phyloP scores from a whole-genome alignment of 352 stramenopile species.

The Globisporangium rhizosaccharum region DNA sequence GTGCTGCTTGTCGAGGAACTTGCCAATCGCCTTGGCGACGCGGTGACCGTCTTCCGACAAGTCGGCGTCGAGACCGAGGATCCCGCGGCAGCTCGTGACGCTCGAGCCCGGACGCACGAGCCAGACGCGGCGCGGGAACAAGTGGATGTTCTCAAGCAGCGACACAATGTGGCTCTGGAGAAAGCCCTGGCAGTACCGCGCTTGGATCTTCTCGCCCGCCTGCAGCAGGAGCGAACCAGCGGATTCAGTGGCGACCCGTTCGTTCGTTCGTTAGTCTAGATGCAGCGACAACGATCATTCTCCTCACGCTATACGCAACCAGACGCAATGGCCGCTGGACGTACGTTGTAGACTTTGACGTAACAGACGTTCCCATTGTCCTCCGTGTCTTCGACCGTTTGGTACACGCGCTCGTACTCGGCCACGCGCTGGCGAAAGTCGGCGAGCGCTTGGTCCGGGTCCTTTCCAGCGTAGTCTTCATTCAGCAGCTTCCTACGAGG shows the following conservation, averaged over 20 bases:
- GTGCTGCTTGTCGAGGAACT: slow-evolving; percentile 80
- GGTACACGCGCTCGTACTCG: slow-evolving; percentile 93
- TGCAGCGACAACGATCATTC: neutral
- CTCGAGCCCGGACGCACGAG: slow-evolving; percentile 85
- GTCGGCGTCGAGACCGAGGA: slow-evolving; percentile 79
- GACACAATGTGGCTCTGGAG: slow-evolving; percentile 85
- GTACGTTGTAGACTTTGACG: slow-evolving; percentile 91
- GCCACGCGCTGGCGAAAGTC: slow-evolving; percentile 86
- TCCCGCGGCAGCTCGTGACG: slow-evolving; percentile 67
- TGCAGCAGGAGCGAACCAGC: neutral
- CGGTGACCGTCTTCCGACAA: slow-evolving; percentile 72
- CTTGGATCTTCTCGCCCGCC: slow-evolving; percentile 89
- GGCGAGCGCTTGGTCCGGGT: slow-evolving; percentile 76
- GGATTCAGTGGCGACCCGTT: neutral
- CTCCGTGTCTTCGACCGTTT: slow-evolving; percentile 87
- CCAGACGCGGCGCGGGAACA: slow-evolving; percentile 87
- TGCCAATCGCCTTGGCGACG: slow-evolving; percentile 74
- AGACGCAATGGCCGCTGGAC: slow-evolving; percentile 1
- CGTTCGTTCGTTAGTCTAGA: neutral
- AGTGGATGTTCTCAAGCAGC: slow-evolving; percentile 90
- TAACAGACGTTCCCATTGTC: slow-evolving; percentile 81
- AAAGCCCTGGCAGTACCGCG: slow-evolving; percentile 82
- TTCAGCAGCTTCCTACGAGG: slow-evolving; percentile 61
- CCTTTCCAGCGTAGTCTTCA: slow-evolving; percentile 88
- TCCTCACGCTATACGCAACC: neutral